Base-by-base conservation (phyloP, 2,329 filamentous ascomycete genomes). In the Fusarium pseudograminearum region DNA sequence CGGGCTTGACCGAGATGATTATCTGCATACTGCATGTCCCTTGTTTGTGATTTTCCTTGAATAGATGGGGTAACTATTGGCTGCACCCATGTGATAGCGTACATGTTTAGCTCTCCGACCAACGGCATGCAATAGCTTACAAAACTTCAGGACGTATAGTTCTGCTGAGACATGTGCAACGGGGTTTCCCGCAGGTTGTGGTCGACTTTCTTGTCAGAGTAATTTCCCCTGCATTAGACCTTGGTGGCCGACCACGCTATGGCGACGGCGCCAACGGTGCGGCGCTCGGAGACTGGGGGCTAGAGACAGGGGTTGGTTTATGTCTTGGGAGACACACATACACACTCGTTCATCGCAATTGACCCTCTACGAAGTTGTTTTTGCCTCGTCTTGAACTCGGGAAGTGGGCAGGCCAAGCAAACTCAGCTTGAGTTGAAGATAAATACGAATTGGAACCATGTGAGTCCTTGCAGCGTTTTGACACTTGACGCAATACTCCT, bases 141-240 rank as follows among this genome's bases (percentile, higher is more conserved):
- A 46, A 46, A n/a, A 22, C 31, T 22, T 6, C n/a, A 31, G 33
- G 26, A 22, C n/a, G 30, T 33, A 22, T n/a, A 28, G 15, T 20
- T 24, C 36, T 38, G 31, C 24, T 36, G 22, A 65, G 52, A 65
- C 41, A 47, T 53, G 44, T 59, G 34, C 24, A 59, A 57, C 45
- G 60, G 59, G 34, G 40, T 42, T 38, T 55, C 53, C 54, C 41
- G 44, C 36, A 26, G 38, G 50, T 66, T 44, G 57, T 41, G n/a
- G 60, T 38, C 26, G 24, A 61, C 36, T 50, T 26, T 50, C 33
- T 30, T 42, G 40, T 48, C 22, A 41, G 65, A 53, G 61, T 50
- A 73, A 73, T 73, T 69, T 73, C 71, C 71, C 71, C 69, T 73
- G 71, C 71, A 73, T 70, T 67, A 73, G 67, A 74, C 71, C 71